phyloP scores from a whole-genome alignment of 257 asterid species.

The Fraxinus pennsylvanica region DNA sequence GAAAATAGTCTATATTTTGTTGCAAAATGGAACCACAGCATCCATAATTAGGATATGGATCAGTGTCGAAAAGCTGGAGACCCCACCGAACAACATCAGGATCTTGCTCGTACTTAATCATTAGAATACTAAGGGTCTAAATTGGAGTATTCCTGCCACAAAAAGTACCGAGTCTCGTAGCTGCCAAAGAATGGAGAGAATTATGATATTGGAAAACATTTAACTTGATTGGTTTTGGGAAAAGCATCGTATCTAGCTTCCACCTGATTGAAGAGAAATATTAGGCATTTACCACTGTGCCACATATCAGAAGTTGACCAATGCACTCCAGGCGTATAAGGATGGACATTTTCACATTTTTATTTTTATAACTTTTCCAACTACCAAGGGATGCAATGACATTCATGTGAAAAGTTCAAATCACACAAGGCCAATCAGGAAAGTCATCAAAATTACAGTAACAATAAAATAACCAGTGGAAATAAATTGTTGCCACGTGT shows the following conservation, averaged over 20 bases:
- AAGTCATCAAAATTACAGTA: background rate
- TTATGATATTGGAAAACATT: constrained; percentile 13
- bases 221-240: background rate
- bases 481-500: background rate
- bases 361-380: too few species aligned
- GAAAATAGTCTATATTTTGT: constrained; percentile 51
- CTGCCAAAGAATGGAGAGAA: constrained; percentile 33
- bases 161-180: constrained; percentile 17
- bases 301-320: background rate
- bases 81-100: constrained; percentile 96
- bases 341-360: background rate
- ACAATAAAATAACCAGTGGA: background rate
- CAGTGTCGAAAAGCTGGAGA: constrained; percentile 83
- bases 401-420: background rate
- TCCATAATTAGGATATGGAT: constrained; percentile 76
- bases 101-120: constrained; percentile 88
- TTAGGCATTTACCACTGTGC: background rate
- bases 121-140: constrained; percentile 26
- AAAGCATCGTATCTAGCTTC: background rate
- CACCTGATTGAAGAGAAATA: background rate
- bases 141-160: constrained; percentile 23
- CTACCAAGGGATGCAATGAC: background rate
- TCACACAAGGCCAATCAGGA: background rate
- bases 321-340: background rate
- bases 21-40: constrained; percentile 57